These are phyloP conservation scores for Tuber brumale DNA, from an alignment of 495 filamentous ascomycete genomes.

Conservation along the genomic window DNA sequence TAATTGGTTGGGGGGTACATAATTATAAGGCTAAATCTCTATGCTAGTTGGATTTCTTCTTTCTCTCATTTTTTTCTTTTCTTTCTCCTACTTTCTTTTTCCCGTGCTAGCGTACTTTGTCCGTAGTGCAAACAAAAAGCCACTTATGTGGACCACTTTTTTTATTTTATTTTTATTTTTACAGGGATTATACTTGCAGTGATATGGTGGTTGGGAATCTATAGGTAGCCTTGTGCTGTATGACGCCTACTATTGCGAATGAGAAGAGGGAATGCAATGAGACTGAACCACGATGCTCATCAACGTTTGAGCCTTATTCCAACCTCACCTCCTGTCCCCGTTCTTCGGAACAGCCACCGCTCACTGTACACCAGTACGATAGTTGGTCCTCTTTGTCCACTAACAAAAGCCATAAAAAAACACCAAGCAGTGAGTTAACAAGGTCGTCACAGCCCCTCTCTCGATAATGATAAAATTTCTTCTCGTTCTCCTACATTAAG, in stretches of 20 bases:
- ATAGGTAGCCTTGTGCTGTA: not conserved
- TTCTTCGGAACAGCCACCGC: not conserved
- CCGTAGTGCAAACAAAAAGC: not conserved
- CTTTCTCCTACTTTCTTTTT: not conserved
- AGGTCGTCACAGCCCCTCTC: not conserved
- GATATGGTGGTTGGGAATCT: not conserved
- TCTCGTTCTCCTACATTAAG: not conserved
- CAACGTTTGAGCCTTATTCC: constrained; percentile 2
- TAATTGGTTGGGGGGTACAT: not conserved
- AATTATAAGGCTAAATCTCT: not conserved
- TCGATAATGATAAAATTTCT: not conserved
- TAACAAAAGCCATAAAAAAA: not conserved
- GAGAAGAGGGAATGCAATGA: not conserved
- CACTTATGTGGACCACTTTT: not conserved
- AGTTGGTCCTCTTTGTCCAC: not conserved
- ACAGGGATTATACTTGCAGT: not conserved
- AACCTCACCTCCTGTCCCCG: not conserved
- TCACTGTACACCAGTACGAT: not conserved
- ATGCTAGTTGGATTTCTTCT: not conserved
- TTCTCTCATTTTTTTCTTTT: not conserved
- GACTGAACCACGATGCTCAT: not conserved
- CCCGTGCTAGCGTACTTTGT: not conserved
- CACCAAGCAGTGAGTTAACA: not conserved
- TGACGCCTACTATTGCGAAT: not conserved
- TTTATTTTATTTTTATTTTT: no score